Conservation (phyloP, 352 stramenopile genomes). For the Pythium chondricola region DNA sequence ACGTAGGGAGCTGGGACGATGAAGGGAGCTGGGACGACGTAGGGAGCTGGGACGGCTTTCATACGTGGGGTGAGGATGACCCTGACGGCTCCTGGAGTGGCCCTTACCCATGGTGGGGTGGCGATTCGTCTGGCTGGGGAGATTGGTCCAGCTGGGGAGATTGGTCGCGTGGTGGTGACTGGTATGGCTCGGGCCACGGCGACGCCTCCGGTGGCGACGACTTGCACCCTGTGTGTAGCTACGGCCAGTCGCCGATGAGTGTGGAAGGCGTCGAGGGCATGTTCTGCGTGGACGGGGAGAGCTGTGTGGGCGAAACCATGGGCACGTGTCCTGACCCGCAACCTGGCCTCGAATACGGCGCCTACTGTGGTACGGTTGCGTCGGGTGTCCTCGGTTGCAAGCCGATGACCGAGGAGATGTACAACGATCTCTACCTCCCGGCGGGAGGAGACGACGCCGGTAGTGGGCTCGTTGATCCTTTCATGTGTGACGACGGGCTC, state of each 20-base stretch:
- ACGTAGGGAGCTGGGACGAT: too few relatives aligned
- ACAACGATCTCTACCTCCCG: neutral
- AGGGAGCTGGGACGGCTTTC: too few relatives aligned
- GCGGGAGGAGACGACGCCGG: neutral
- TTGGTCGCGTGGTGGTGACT: too few relatives aligned
- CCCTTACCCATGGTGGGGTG: too few relatives aligned
- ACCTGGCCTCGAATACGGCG: neutral
- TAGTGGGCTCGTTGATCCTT: neutral
- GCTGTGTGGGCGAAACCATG: neutral
- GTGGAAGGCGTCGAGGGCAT: conserved; percentile 13
- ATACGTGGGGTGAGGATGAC: too few relatives aligned
- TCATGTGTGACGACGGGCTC: neutral
- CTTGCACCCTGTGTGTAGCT: too few relatives aligned
- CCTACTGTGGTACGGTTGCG: neutral
- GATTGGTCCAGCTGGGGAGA: too few relatives aligned
- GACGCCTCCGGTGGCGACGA: too few relatives aligned
- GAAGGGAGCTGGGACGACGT: too few relatives aligned
- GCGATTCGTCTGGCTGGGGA: too few relatives aligned
- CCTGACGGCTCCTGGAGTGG: too few relatives aligned
- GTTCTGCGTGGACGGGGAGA: conserved; percentile 10
- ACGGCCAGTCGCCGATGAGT: conserved; percentile 1
- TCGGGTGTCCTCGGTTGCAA: neutral
- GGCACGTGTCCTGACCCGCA: neutral
- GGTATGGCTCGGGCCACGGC: too few relatives aligned
- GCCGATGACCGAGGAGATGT: neutral